Percentiles rank a stretch among this genome's conserved stretches.
Conservation (phyloP, 1,284 basidiomycete species). For the Phylloporus sp. region DNA sequence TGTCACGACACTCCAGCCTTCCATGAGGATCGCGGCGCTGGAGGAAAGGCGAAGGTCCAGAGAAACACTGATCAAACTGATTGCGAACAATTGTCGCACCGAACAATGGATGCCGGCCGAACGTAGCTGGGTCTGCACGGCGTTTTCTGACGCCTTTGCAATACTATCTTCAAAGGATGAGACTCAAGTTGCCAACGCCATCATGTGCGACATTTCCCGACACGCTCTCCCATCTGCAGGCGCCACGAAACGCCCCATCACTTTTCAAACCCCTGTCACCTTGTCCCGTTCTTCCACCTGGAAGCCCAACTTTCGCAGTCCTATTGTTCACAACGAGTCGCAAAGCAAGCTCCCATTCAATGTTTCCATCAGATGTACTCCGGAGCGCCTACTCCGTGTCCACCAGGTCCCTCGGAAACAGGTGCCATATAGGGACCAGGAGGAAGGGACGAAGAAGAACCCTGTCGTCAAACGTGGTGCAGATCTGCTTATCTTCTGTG, state of each 20-base stretch:
- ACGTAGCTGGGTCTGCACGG: constrained; percentile 24
- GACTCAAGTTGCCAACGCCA: constrained; percentile 16
- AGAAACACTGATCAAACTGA: constrained; percentile 19
- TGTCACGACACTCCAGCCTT: constrained; percentile 30
- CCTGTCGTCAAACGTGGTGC: constrained; percentile 25
- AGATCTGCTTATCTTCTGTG: constrained; percentile 30
- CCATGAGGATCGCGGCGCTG: constrained; percentile 15
- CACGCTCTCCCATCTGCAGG: neutral
- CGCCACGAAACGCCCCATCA: constrained; percentile 16
- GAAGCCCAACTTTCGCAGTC: constrained; percentile 13
- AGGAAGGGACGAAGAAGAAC: neutral
- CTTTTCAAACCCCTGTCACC: constrained; percentile 21
- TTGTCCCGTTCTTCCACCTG: constrained; percentile 7
- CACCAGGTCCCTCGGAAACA: no score
- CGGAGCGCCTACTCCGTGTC: constrained; percentile 23
- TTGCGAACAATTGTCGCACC: constrained; percentile 21
- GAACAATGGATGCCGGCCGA: constrained; percentile 26
- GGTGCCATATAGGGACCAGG: no score
- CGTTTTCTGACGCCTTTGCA: constrained; percentile 22
- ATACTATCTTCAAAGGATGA: constrained; percentile 23
- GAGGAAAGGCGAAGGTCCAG: constrained; percentile 26
- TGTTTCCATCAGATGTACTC: constrained; percentile 21
- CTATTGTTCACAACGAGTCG: constrained; percentile 5
- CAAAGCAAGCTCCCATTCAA: constrained; percentile 25
- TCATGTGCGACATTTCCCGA: constrained; percentile 29